Conservation (phyloP, 1,139 yeast genomes). For the Hyphopichia fennica region DNA sequence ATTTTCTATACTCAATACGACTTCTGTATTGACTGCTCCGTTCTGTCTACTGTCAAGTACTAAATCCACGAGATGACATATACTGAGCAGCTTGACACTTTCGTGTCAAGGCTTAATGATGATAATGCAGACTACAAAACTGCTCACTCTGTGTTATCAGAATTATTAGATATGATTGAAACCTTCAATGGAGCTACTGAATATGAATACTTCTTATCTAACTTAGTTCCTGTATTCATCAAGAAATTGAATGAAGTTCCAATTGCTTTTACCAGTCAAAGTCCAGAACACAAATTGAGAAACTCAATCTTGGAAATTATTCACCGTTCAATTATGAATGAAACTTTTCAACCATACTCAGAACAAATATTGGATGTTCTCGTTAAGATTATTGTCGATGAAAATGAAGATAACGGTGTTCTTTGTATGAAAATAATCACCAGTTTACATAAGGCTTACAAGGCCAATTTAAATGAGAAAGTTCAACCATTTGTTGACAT, state of each 20-base stretch:
- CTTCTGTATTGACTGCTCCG: too few species aligned
- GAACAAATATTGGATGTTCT: constrained; percentile 60
- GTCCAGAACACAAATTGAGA: constrained; percentile 74
- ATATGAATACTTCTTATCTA: constrained; percentile 66
- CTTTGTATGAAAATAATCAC: constrained; percentile 88
- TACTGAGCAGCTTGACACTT: constrained; percentile 55
- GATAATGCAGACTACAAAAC: constrained; percentile 53
- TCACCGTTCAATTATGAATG: constrained; percentile 81
- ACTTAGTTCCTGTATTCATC: constrained; percentile 62
- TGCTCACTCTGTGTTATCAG: constrained; percentile 70
- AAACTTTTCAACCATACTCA: constrained; percentile 74
- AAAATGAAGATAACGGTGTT: constrained; percentile 95
- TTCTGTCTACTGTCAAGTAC: too few species aligned
- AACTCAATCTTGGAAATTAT: constrained; percentile 75
- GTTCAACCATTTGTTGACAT: constrained; percentile 80
- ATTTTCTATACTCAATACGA: too few species aligned
- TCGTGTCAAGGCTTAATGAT: constrained; percentile 59
- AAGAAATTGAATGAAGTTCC: constrained; percentile 66
- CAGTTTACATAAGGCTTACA: constrained; percentile 84
- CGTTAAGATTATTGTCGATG: constrained; percentile 61
- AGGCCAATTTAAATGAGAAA: constrained; percentile 62
- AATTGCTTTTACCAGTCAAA: constrained; percentile 60
- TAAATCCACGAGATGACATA: constrained; percentile 50
- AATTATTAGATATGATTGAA: constrained; percentile 83
- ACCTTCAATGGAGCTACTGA: constrained; percentile 78